Evolutionary conservation across 148 eudicot species (phyloP).

Genomic region (Arbutus unedo): DNA sequence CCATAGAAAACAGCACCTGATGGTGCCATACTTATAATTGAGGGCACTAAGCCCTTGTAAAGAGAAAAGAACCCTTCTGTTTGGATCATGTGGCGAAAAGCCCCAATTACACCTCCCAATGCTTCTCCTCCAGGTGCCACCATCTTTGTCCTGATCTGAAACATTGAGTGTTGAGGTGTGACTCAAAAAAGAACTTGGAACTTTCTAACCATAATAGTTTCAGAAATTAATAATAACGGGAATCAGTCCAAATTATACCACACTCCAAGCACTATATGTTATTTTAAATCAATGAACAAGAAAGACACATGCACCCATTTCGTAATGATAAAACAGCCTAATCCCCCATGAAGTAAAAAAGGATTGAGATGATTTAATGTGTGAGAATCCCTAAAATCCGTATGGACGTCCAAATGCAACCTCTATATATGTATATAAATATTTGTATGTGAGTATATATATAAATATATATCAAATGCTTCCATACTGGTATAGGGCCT

Average conservation of each 20-base stretch:
- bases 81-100: slow-evolving; percentile 73
- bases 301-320: neutral
- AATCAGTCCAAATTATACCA: neutral
- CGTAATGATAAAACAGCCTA: neutral
- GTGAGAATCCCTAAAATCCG: neutral
- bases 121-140: slow-evolving; percentile 99
- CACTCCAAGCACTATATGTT: neutral
- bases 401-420: neutral
- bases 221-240: neutral
- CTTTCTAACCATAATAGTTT: neutral
- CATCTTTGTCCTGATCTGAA: slow-evolving; percentile 89
- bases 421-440: neutral
- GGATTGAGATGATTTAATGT: neutral
- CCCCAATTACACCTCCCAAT: slow-evolving; percentile 81
- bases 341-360: neutral
- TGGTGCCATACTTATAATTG: slow-evolving; percentile 92
- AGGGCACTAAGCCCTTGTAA: slow-evolving; percentile 89
- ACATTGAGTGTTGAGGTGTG: slow-evolving; percentile 15
- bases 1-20: slow-evolving; percentile 97
- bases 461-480: neutral
- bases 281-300: neutral
- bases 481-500: neutral
- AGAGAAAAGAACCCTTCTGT: slow-evolving; percentile 95
- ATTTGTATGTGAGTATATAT: neutral
- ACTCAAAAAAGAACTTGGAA: neutral